Conservation (phyloP, 2,329 filamentous ascomycete genomes). For the Hawksworthiomyces lignivorus region DNA sequence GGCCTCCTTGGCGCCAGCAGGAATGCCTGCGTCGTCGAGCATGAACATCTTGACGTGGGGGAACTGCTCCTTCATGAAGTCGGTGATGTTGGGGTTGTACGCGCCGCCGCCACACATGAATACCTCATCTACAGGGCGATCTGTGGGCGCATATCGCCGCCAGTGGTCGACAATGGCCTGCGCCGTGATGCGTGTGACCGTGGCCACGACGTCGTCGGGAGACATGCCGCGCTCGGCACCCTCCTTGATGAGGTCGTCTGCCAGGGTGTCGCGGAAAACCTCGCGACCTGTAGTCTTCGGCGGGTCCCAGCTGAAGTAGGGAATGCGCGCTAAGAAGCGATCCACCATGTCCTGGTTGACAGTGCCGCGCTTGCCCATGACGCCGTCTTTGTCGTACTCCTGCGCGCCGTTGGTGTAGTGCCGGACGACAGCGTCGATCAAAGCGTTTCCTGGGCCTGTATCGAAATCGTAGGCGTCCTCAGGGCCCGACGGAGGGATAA, state of each 20-base stretch:
- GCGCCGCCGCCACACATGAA: conserved; percentile 55
- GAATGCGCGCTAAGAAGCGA: conserved; percentile 35
- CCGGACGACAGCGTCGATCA: conserved; percentile 49
- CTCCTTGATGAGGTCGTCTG: conserved; percentile 41
- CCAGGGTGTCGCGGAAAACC: conserved; percentile 54
- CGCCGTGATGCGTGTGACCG: conserved; percentile 51
- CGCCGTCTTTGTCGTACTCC: conserved; percentile 45
- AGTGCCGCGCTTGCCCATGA: conserved; percentile 39
- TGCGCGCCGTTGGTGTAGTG: conserved; percentile 42
- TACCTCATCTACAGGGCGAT: conserved; percentile 37
- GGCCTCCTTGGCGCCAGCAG: conserved; percentile 50
- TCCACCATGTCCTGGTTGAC: conserved; percentile 45
- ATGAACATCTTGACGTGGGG: conserved; percentile 42
- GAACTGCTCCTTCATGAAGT: conserved; percentile 42
- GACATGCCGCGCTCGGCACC: conserved; percentile 35
- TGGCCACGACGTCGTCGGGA: conserved; percentile 47
- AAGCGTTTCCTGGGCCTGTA: conserved; percentile 48
- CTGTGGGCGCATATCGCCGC: conserved; percentile 38
- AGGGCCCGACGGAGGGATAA: conserved; percentile 42
- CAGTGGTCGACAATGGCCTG: conserved; percentile 47
- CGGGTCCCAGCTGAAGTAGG: conserved; percentile 42
- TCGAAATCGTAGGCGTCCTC: conserved; percentile 42
- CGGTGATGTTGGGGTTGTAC: conserved; percentile 48
- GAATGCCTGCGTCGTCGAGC: conserved; percentile 50
- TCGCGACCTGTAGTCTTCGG: conserved; percentile 54